These are phyloP conservation scores for Mycena latifolia DNA, from an alignment of 768 basidiomycete species.

Conservation along the genomic window DNA sequence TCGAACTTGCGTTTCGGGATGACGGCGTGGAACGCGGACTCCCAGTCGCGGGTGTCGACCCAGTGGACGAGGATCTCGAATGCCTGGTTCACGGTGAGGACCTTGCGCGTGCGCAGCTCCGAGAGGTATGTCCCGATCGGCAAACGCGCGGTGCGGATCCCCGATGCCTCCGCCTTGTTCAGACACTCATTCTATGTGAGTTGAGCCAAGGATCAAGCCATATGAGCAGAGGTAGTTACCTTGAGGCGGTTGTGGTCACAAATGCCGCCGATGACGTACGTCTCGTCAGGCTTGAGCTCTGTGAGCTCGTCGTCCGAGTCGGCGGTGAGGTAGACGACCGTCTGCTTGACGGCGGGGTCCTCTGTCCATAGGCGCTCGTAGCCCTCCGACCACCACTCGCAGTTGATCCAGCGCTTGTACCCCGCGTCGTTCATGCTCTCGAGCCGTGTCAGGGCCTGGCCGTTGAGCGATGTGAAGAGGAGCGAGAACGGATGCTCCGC, in stretches of 20 bases:
- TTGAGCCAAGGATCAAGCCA: constrained; percentile 12
- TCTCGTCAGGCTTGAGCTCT: constrained; percentile 86
- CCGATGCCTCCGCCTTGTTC: constrained; percentile 82
- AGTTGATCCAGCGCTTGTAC: constrained; percentile 84
- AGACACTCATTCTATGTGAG: constrained; percentile 83
- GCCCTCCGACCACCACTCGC: constrained; percentile 86
- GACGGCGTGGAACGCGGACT: constrained; percentile 86
- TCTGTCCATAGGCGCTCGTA: constrained; percentile 77
- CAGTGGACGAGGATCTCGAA: constrained; percentile 94
- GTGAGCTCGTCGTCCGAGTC: constrained; percentile 89
- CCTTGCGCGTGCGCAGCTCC: constrained; percentile 90
- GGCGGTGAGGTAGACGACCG: constrained; percentile 92
- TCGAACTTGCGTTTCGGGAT: constrained; percentile 93
- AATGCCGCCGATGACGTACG: constrained; percentile 96
- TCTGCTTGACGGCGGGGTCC: constrained; percentile 53
- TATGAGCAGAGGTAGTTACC: constrained; percentile 54
- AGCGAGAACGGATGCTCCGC: constrained; percentile 79
- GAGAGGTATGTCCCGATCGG: constrained; percentile 95
- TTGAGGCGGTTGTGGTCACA: constrained; percentile 98
- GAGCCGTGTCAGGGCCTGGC: constrained; percentile 73
- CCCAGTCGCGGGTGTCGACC: constrained; percentile 90
- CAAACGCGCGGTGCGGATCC: constrained; percentile 87
- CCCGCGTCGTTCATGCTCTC: constrained; percentile 74
- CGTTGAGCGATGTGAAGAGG: constrained; percentile 85
- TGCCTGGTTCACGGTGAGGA: constrained; percentile 97